A percentile compares a stretch with the other conserved stretches of the same genome.
phyloP scores from a whole-genome alignment of 352 stramenopile species.

The Phytophthora boehmeriae region DNA sequence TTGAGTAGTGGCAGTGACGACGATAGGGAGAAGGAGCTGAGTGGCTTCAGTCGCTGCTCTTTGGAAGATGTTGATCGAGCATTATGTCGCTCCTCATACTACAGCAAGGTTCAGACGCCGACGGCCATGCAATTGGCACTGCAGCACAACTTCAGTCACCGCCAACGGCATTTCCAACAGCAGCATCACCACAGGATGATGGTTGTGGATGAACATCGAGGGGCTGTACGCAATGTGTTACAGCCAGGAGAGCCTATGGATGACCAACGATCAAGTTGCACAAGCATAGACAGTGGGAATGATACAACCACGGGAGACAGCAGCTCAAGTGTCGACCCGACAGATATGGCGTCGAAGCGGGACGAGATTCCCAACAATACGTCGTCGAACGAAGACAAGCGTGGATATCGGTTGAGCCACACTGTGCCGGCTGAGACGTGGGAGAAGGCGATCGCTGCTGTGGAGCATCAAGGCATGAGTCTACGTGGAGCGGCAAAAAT shows the following conservation, averaged over 20 bases:
- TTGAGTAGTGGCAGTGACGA: slow-evolving; percentile 18
- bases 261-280: slow-evolving; percentile 6
- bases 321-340: neutral
- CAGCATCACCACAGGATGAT: slow-evolving; percentile 28
- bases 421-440: slow-evolving; percentile 60
- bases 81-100: neutral
- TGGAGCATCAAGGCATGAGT: slow-evolving; percentile 66
- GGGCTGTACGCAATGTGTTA: neutral
- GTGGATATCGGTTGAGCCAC: slow-evolving; percentile 54
- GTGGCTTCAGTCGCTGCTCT: neutral
- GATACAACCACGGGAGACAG: neutral
- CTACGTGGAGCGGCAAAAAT: slow-evolving; percentile 49
- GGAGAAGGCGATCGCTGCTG: slow-evolving; percentile 62
- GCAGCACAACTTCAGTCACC: slow-evolving; percentile 18
- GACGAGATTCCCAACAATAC: slow-evolving; percentile 18
- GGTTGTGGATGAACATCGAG: slow-evolving; percentile 18
- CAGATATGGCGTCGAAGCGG: no score
- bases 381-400: slow-evolving; percentile 33
- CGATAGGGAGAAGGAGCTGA: slow-evolving; percentile 8
- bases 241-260: neutral
- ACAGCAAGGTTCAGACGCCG: slow-evolving; percentile 14
- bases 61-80: neutral
- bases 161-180: slow-evolving; percentile 17
- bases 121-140: neutral
- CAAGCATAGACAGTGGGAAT: slow-evolving; percentile 7